Percentiles rank a stretch among this genome's conserved stretches.
phyloP scores from a whole-genome alignment of 306 rosid species.

The Fragaria nilgerrensis region DNA sequence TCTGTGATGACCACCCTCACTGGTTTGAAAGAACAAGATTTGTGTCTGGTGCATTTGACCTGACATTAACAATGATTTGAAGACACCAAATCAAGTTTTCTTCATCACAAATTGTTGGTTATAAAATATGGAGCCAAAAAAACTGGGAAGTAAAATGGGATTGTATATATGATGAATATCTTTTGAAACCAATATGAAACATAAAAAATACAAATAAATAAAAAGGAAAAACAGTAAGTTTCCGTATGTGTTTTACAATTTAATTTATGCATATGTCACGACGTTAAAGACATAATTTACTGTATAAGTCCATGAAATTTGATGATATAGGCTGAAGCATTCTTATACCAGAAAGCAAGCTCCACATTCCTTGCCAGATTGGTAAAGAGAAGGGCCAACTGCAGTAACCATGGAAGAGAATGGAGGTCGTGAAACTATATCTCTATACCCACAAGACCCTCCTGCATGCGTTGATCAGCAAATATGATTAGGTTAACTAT shows the following conservation, averaged over 20 bases:
- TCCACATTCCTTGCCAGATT: constrained; percentile 41
- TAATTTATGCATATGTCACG: no score
- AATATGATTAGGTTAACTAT: no score
- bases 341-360: constrained; percentile 37
- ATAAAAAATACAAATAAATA: no score
- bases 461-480: constrained; percentile 21
- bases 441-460: constrained; percentile 46
- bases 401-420: constrained; percentile 37
- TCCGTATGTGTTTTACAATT: no score
- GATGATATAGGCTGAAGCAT: no score
- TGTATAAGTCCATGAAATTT: no score
- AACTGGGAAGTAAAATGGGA: no score
- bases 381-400: constrained; percentile 41
- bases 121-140: neutral
- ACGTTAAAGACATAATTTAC: no score
- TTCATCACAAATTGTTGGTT: neutral
- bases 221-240: no score
- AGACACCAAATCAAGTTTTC: neutral
- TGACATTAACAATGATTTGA: neutral
- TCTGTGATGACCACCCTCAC: constrained; percentile 42
- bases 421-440: constrained; percentile 36
- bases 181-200: no score
- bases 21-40: constrained; percentile 31
- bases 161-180: no score
- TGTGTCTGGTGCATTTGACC: constrained; percentile 34